Percentiles rank a stretch among this genome's conserved stretches.
Conservation (phyloP, 805 yeast species). For the Saccharomycopsis fodiens region DNA sequence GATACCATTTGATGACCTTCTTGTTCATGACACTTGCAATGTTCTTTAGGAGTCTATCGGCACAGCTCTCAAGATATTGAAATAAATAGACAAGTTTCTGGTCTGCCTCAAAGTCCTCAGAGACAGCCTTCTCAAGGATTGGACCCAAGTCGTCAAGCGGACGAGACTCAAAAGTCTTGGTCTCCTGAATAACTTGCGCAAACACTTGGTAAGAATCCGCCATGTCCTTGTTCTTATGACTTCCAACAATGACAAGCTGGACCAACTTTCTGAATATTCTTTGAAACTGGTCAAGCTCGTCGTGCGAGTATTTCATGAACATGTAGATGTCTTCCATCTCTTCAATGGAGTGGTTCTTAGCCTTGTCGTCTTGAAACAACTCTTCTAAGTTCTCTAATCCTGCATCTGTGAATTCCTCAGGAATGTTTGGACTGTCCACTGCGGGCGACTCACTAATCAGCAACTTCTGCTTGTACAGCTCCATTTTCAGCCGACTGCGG, state of each 20-base stretch:
- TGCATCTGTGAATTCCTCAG: constrained; percentile 20
- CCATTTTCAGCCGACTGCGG: constrained; percentile 15
- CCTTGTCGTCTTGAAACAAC: constrained; percentile 20
- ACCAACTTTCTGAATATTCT: constrained; percentile 27
- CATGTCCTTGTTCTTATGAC: constrained; percentile 13
- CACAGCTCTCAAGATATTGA: constrained; percentile 18
- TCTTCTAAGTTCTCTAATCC: constrained; percentile 22
- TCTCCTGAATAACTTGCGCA: background rate
- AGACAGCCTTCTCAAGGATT: constrained; percentile 1
- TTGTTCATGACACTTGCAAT: constrained; percentile 28
- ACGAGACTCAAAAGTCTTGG: constrained; percentile 1
- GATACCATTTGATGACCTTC: constrained; percentile 40
- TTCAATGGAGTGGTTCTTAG: constrained; percentile 17
- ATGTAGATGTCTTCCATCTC: constrained; percentile 30
- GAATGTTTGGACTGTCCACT: constrained; percentile 14
- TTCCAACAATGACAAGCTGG: constrained; percentile 26
- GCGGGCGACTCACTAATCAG: constrained; percentile 12
- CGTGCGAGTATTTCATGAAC: constrained; percentile 37
- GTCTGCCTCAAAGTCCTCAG: constrained; percentile 18
- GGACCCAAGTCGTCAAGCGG: background rate
- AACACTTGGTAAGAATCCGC: constrained; percentile 1
- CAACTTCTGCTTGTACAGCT: constrained; percentile 10
- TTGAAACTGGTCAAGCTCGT: constrained; percentile 32
- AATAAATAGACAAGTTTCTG: constrained; percentile 9
- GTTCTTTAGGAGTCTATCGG: constrained; percentile 26